Conservation (phyloP, 345 rosid species). For the Tarenaya hassleriana region DNA sequence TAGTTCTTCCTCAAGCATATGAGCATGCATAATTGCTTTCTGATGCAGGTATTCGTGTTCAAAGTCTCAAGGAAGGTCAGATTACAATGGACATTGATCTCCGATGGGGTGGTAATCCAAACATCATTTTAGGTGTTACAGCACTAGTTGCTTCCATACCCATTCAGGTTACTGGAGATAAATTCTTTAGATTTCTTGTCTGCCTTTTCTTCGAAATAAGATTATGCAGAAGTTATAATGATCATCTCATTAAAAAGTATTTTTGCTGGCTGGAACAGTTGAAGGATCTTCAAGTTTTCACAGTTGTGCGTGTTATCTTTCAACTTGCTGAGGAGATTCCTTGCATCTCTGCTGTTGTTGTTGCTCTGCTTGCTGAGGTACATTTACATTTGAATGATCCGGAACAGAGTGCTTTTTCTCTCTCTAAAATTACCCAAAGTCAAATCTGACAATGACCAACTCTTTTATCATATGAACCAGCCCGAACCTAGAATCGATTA, state of each 20-base stretch:
- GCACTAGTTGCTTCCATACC: conserved; percentile 97
- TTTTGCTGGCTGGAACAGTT: conserved; percentile 48
- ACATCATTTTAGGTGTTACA: conserved; percentile 86
- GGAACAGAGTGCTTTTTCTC: conserved; percentile 4
- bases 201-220: conserved; percentile 3
- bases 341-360: conserved; percentile 94
- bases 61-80: conserved; percentile 96
- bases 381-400: conserved; percentile 1
- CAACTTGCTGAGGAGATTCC: conserved; percentile 99
- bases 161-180: conserved; percentile 62
- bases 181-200: conserved; percentile 5
- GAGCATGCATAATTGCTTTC: conserved; percentile 18
- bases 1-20: conserved; percentile 4
- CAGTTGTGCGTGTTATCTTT: conserved; percentile 87
- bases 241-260: conserved; percentile 4
- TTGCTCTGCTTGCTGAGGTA: conserved; percentile 96
- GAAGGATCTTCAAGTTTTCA: conserved; percentile 96
- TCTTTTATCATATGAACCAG: conserved; percentile 38
- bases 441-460: conserved; percentile 14
- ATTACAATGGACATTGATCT: conserved; percentile 94
- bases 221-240: conserved; percentile 3
- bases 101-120: conserved; percentile 99
- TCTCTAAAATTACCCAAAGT: not conserved
- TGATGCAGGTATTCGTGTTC: conserved; percentile 87
- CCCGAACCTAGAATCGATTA: conserved; percentile 97